phyloP scores from a whole-genome alignment of 805 yeast species.

The Metschnikowia borealis region DNA sequence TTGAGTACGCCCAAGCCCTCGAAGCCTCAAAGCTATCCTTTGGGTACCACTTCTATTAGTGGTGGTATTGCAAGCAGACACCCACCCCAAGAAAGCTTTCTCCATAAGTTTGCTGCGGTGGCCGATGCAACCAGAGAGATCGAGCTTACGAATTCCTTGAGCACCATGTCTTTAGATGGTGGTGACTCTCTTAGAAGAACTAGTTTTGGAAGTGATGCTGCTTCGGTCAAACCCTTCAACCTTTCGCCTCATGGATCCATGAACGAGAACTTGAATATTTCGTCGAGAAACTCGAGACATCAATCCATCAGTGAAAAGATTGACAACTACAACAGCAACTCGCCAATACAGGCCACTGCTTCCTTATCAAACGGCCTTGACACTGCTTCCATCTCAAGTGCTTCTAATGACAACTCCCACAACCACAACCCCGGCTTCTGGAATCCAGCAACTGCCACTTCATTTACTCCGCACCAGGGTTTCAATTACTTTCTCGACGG shows the following conservation, averaged over 20 bases:
- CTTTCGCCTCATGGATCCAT: constrained; percentile 39
- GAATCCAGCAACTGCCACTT: constrained; percentile 63
- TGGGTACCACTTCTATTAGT: constrained; percentile 60
- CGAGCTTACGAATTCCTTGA: constrained; percentile 45
- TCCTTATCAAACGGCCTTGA: constrained; percentile 31
- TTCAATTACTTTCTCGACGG: constrained; percentile 29
- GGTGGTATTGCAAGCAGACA: constrained; percentile 50
- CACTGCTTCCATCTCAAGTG: not conserved
- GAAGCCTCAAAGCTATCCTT: constrained; percentile 26
- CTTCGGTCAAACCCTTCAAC: constrained; percentile 18
- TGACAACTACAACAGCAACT: constrained; percentile 48
- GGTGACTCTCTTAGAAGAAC: constrained; percentile 42
- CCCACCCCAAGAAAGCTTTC: constrained; percentile 47
- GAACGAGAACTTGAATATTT: constrained; percentile 41
- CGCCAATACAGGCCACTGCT: constrained; percentile 44
- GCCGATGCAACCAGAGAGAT: constrained; percentile 69
- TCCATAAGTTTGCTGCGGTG: constrained; percentile 60
- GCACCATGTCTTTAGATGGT: constrained; percentile 33
- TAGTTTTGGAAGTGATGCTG: constrained; percentile 39
- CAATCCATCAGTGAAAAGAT: constrained; percentile 61
- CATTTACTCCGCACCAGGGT: constrained; percentile 47
- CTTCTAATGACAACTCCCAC: constrained; percentile 8
- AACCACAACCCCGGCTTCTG: constrained; percentile 42
- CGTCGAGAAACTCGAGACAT: constrained; percentile 36
- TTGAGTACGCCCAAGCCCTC: constrained; percentile 14